Conservation (phyloP, 257 asterid genomes). For the Petrea volubilis region DNA sequence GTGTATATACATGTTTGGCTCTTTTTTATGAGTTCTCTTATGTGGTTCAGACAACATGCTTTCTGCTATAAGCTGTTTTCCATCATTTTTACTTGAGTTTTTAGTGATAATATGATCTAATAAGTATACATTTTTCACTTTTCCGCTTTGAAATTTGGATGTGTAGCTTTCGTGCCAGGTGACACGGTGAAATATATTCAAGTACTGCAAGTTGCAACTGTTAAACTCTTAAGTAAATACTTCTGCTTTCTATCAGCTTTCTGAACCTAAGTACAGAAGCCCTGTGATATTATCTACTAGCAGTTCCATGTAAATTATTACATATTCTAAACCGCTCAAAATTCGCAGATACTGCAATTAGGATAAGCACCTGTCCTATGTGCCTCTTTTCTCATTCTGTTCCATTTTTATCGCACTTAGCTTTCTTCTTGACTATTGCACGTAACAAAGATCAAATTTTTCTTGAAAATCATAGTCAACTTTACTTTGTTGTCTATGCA, state of each 20-base stretch:
- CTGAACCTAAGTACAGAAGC: background rate
- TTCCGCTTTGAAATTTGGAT: background rate
- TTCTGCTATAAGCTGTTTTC: background rate
- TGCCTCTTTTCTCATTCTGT: background rate
- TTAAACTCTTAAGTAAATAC: background rate
- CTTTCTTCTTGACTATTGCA: background rate
- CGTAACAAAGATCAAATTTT: background rate
- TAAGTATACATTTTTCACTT: background rate
- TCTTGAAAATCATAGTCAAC: background rate
- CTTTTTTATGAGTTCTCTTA: no score
- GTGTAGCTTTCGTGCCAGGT: background rate
- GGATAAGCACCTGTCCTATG: background rate
- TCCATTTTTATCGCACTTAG: background rate
- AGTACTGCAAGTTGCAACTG: background rate
- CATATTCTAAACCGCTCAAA: no score
- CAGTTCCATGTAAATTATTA: background rate
- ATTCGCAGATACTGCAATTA: background rate
- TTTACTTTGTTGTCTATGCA: background rate
- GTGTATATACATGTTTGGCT: no score
- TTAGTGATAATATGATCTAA: background rate
- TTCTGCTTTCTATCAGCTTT: background rate
- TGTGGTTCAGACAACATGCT: background rate
- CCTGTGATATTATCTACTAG: background rate
- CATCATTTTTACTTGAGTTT: background rate
- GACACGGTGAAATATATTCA: background rate